A percentile compares a stretch with the other conserved stretches of the same genome.
These are phyloP conservation scores for Blastobotrys americana DNA, from an alignment of 805 yeast genomes.

Conservation along the genomic window DNA sequence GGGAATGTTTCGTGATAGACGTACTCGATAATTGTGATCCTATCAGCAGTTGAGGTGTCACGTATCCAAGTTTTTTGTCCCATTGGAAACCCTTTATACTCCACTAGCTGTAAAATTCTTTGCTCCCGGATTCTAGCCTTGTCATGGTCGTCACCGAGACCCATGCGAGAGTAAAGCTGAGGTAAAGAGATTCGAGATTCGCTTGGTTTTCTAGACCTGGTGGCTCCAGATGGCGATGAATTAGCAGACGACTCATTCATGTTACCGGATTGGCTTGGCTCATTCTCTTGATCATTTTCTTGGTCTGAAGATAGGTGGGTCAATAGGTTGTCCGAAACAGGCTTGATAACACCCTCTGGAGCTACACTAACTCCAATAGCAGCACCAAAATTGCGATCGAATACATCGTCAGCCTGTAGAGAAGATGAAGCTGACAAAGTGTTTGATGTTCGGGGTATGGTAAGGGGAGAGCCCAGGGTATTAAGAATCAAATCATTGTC, in stretches of 20 bases:
- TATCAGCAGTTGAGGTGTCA: constrained; percentile 53
- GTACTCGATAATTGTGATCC: constrained; percentile 42
- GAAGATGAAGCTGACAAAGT: neutral
- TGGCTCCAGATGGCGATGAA: neutral
- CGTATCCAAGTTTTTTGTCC: constrained; percentile 82
- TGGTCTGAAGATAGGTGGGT: neutral
- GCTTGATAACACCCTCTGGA: too few relatives aligned
- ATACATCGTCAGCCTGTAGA: neutral
- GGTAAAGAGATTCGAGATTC: constrained; percentile 33
- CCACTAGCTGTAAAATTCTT: constrained; percentile 31
- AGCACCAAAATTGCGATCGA: neutral
- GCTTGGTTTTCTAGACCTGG: constrained; percentile 23
- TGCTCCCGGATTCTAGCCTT: constrained; percentile 34
- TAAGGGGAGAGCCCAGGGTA: too few relatives aligned
- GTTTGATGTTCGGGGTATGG: neutral
- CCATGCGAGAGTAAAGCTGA: constrained; percentile 34
- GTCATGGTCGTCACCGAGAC: constrained; percentile 30
- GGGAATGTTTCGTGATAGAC: constrained; percentile 42
- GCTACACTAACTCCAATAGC: neutral
- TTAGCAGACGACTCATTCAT: neutral
- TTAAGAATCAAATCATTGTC: too few relatives aligned
- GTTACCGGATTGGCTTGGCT: neutral
- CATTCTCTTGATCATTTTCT: too few relatives aligned
- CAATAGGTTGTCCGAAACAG: too few relatives aligned
- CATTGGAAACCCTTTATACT: constrained; percentile 57